Evolutionary conservation across 441 rosid genomes (phyloP).

Genomic region (Bocquillonia castaneifolia): DNA sequence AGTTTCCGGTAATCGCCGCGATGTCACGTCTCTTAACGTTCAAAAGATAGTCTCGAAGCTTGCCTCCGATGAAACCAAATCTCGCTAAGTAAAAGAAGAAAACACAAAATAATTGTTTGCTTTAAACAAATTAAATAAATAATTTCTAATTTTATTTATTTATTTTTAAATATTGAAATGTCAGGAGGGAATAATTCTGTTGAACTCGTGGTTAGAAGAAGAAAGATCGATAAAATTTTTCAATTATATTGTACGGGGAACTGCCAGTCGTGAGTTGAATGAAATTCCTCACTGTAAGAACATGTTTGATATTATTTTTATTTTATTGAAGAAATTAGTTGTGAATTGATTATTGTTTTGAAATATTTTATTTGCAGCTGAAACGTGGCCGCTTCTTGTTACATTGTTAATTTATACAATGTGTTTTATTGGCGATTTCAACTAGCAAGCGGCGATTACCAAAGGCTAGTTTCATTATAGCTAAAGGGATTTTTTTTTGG

Average conservation of each 20-base stretch:
- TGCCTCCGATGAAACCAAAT: conserved; percentile 85
- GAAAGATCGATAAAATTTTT: conserved; percentile 61
- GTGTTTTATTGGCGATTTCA: conserved; percentile 70
- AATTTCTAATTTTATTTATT: background rate
- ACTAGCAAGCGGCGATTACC: conserved; percentile 65
- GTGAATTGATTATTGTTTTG: background rate
- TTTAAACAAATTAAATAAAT: too few species aligned
- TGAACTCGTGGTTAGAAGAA: conserved; percentile 83
- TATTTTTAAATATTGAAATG: background rate
- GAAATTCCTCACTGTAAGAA: conserved; percentile 71
- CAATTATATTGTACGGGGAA: conserved; percentile 57
- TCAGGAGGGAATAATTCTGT: conserved; percentile 80
- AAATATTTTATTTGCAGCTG: conserved; percentile 55
- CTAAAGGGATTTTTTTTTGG: conserved; percentile 56
- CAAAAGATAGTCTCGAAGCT: conserved; percentile 83
- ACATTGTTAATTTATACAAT: conserved; percentile 58
- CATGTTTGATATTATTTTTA: background rate
- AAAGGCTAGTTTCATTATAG: conserved; percentile 58
- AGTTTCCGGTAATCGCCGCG: too few species aligned
- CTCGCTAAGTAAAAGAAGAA: conserved; percentile 84
- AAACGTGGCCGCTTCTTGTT: conserved; percentile 84
- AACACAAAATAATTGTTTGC: background rate
- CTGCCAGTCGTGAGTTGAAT: conserved; percentile 55
- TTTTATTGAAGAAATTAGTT: too few species aligned
- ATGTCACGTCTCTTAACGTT: conserved; percentile 63